A percentile compares a stretch with the other conserved stretches of the same genome.
Conservation (phyloP, 768 basidiomycete species). For the Tulasnella sp. region DNA sequence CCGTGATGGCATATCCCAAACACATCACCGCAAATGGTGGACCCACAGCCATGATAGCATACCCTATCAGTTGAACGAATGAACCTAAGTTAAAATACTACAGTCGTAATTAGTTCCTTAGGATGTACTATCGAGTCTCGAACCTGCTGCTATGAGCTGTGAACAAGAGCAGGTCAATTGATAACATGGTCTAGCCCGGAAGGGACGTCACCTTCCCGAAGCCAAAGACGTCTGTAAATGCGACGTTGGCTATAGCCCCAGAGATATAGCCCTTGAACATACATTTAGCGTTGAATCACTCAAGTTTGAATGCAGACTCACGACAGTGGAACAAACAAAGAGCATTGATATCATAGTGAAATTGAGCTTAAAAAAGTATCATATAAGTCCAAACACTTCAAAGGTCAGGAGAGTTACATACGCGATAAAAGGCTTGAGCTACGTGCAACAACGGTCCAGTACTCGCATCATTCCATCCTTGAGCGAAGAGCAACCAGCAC, state of each 20-base stretch:
- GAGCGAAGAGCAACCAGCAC: neutral
- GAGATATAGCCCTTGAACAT: neutral
- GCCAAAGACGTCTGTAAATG: conserved; percentile 6
- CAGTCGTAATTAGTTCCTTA: too few relatives aligned
- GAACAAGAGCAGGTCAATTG: too few relatives aligned
- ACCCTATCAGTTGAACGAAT: neutral
- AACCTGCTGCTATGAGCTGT: too few relatives aligned
- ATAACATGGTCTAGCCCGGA: too few relatives aligned
- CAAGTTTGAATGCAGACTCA: neutral
- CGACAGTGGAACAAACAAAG: conserved; percentile 2
- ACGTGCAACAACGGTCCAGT: conserved; percentile 4
- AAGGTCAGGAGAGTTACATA: too few relatives aligned
- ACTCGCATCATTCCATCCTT: conserved; percentile 6
- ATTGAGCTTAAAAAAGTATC: too few relatives aligned
- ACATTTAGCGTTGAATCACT: neutral
- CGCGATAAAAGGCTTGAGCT: conserved; percentile 1
- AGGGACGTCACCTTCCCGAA: conserved; percentile 2
- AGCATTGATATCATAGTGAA: conserved; percentile 9
- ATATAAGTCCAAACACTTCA: too few relatives aligned
- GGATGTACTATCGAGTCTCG: too few relatives aligned
- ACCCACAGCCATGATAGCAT: neutral
- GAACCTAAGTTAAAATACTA: neutral
- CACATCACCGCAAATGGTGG: conserved; percentile 25
- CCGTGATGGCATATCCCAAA: conserved; percentile 31
- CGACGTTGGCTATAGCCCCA: conserved; percentile 2